A percentile compares a stretch with the other conserved stretches of the same genome.
These are phyloP conservation scores for Bolboschoenoplectus hybrid DNA, from an alignment of 202 grass and related monocot species.

Conservation along the genomic window DNA sequence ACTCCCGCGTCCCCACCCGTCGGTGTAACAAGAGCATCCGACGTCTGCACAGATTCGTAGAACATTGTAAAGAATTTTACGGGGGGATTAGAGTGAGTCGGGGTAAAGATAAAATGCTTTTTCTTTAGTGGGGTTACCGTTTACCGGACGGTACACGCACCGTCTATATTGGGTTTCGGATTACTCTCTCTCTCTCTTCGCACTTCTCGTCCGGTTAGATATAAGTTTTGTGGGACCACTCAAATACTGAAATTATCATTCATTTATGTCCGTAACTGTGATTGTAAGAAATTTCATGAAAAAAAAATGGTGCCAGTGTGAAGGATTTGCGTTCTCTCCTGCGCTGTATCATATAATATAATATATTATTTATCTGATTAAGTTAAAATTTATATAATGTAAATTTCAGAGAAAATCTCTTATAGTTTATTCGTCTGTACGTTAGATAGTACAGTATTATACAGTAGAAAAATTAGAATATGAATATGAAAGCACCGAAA, in stretches of 20 bases:
- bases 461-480: no score
- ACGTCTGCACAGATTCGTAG: background rate
- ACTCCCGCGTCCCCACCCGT: background rate
- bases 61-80: background rate
- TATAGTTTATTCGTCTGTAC: no score
- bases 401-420: no score
- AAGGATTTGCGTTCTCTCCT: no score
- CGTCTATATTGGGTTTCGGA: conserved; percentile 26
- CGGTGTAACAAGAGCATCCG: background rate
- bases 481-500: no score
- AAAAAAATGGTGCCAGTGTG: no score
- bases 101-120: background rate
- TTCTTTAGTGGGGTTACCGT: conserved; percentile 26
- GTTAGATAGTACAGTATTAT: no score
- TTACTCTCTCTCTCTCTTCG: background rate
- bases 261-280: background rate
- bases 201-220: background rate
- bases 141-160: conserved; percentile 42
- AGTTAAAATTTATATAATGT: no score
- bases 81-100: background rate
- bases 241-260: background rate
- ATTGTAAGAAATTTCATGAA: background rate
- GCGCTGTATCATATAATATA: no score
- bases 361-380: no score
- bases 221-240: background rate